Percentiles rank a stretch among this genome's conserved stretches.
These are phyloP conservation scores for Lathyrus tuberosus DNA, from an alignment of 306 rosid genomes.

Conservation along the genomic window DNA sequence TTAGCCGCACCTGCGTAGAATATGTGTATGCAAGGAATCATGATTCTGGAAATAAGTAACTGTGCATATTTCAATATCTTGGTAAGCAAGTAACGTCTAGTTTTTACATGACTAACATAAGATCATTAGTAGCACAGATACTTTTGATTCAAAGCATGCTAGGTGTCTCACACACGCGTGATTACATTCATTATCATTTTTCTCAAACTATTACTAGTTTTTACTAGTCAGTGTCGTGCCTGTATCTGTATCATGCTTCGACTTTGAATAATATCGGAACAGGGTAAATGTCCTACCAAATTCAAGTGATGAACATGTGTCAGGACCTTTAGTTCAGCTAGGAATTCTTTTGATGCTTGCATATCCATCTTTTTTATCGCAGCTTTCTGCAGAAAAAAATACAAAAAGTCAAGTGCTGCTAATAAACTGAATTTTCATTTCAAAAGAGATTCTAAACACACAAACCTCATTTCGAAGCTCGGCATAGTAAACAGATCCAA, in stretches of 20 bases:
- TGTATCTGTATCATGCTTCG: neutral
- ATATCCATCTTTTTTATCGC: slow-evolving; percentile 85
- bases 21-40: slow-evolving; percentile 30
- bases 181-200: neutral
- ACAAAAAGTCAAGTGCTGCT: slow-evolving; percentile 1
- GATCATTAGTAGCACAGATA: neutral
- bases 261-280: neutral
- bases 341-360: slow-evolving; percentile 80
- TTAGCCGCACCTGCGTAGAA: slow-evolving; percentile 62
- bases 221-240: neutral
- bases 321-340: slow-evolving; percentile 69
- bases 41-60: slow-evolving; percentile 9
- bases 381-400: slow-evolving; percentile 52
- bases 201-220: neutral
- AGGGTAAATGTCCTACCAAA: slow-evolving; percentile 54
- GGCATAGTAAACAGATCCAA: slow-evolving; percentile 73
- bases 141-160: neutral
- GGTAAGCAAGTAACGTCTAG: slow-evolving; percentile 15
- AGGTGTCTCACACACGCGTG: neutral
- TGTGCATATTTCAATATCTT: slow-evolving; percentile 19
- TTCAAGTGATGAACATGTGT: slow-evolving; percentile 85
- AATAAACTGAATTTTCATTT: slow-evolving; percentile 23
- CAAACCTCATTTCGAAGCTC: slow-evolving; percentile 77
- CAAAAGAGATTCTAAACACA: neutral
- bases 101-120: neutral